These are phyloP conservation scores for Leptographium wingfieldii DNA, from an alignment of 2,329 filamentous ascomycete genomes.

Conservation along the genomic window DNA sequence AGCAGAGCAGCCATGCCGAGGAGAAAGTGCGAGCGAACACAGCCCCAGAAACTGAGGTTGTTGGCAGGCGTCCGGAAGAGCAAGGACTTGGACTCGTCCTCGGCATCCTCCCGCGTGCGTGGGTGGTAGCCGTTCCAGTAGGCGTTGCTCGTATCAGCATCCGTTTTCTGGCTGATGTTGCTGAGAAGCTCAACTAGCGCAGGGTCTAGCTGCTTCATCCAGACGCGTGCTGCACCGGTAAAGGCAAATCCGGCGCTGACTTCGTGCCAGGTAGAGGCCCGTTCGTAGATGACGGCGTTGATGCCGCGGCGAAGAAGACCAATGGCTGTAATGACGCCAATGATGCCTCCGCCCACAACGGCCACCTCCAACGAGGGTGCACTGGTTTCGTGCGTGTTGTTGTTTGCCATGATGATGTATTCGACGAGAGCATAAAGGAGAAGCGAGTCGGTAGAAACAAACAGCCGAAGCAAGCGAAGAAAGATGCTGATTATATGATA, in stretches of 20 bases:
- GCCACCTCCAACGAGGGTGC: neutral
- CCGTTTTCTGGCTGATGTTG: neutral
- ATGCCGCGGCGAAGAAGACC: neutral
- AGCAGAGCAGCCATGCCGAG: neutral
- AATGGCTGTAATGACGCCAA: neutral
- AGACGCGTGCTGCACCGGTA: neutral
- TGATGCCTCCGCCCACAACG: slow-evolving; percentile 1
- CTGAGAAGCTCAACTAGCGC: neutral
- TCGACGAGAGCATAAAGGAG: neutral
- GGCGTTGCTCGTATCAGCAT: neutral
- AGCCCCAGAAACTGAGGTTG: neutral
- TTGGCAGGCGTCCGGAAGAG: neutral
- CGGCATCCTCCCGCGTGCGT: neutral
- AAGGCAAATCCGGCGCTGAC: slow-evolving; percentile 1
- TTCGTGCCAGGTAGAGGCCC: neutral
- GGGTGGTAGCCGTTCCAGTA: slow-evolving; percentile 3
- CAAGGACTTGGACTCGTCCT: neutral
- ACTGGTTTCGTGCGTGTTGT: neutral
- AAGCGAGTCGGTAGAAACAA: no score
- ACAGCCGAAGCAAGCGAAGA: no score
- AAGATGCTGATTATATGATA: no score
- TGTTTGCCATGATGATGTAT: neutral
- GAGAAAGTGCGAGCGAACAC: neutral
- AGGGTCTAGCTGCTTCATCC: neutral
- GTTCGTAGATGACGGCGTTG: neutral